These are phyloP conservation scores for Capsella bursapastoris DNA, from an alignment of 345 rosid genomes.

Conservation along the genomic window DNA sequence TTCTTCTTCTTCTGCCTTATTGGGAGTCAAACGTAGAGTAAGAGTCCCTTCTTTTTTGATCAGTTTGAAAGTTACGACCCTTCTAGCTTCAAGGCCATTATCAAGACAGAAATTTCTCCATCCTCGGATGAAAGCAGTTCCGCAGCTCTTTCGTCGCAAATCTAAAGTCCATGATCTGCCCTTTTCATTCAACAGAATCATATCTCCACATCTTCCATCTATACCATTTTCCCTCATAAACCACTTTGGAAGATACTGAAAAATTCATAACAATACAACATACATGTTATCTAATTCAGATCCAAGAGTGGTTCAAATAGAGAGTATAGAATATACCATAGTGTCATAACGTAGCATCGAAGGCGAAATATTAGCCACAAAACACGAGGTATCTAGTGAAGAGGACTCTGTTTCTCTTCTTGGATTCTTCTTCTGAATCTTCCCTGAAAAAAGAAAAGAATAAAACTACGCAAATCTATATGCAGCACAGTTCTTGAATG, in stretches of 20 bases:
- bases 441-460: conserved; percentile 19
- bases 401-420: conserved; percentile 8
- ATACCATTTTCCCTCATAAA: no score
- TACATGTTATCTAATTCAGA: neutral
- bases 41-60: neutral
- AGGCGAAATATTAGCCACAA: neutral
- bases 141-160: no score
- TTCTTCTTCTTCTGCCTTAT: neutral
- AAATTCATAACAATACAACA: no score
- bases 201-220: no score
- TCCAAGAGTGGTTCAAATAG: neutral
- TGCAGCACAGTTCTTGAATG: neutral
- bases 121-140: no score
- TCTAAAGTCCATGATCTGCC: no score
- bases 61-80: neutral
- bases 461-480: neutral
- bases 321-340: conserved; percentile 7
- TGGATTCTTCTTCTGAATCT: neutral
- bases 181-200: no score
- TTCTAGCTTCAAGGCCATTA: neutral
- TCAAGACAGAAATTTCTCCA: neutral
- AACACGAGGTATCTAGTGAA: conserved; percentile 15
- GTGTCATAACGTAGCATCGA: neutral
- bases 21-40: neutral
- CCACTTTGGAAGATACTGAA: no score